These are phyloP conservation scores for Corynespora cassiicola DNA, from an alignment of 2,329 filamentous ascomycete species.

Conservation along the genomic window DNA sequence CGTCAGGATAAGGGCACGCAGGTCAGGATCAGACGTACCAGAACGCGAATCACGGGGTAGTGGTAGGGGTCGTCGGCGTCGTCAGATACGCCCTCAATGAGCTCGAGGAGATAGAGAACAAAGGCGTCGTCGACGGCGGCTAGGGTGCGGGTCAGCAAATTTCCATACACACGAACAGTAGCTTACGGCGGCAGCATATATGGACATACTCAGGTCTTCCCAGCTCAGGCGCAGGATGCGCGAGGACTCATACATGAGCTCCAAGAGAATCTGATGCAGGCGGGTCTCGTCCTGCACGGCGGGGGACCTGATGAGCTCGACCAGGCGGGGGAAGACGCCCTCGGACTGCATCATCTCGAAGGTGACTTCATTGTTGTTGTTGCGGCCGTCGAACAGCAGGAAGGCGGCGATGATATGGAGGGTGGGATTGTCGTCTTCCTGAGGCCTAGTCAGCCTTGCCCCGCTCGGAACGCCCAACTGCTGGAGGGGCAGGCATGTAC, in stretches of 20 bases:
- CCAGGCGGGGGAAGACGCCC: constrained; percentile 79
- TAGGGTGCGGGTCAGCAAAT: constrained; percentile 32
- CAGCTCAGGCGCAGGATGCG: constrained; percentile 81
- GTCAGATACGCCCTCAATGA: constrained; percentile 86
- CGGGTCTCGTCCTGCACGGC: constrained; percentile 68
- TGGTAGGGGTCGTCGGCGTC: constrained; percentile 94
- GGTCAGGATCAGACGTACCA: constrained; percentile 66
- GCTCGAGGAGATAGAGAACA: constrained; percentile 79
- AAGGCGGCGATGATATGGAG: constrained; percentile 84
- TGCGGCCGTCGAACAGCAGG: constrained; percentile 83
- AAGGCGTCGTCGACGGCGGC: constrained; percentile 76
- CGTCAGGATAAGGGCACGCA: constrained; percentile 4
- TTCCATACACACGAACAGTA: not conserved
- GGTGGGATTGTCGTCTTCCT: constrained; percentile 84
- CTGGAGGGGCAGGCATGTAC: constrained; percentile 45
- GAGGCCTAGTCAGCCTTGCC: constrained; percentile 31
- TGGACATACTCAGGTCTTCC: constrained; percentile 74
- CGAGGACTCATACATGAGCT: constrained; percentile 96
- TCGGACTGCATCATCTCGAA: constrained; percentile 90
- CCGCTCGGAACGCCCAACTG: not conserved
- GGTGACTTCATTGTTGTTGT: constrained; percentile 74
- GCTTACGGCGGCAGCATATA: not conserved
- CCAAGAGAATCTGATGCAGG: constrained; percentile 81
- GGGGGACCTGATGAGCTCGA: constrained; percentile 78
- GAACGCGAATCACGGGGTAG: constrained; percentile 89